These are phyloP conservation scores for Xylaria arbuscula DNA, from an alignment of 2,329 filamentous ascomycete species.

Conservation along the genomic window DNA sequence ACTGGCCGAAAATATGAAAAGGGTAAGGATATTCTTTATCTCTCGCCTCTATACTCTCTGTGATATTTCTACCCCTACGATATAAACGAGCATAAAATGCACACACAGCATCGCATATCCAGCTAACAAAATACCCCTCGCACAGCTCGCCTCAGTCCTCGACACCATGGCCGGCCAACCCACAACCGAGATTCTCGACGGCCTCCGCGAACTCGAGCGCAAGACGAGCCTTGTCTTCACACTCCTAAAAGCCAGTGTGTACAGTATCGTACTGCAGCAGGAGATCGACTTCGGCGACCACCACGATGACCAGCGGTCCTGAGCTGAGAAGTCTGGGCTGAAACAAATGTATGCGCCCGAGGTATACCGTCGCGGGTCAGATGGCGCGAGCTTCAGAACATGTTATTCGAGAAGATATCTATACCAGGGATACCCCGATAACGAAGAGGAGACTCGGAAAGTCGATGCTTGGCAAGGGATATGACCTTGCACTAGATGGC, in stretches of 20 bases:
- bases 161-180: slow-evolving; percentile 75
- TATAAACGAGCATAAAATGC: not conserved
- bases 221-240: slow-evolving; percentile 97
- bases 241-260: slow-evolving; percentile 95
- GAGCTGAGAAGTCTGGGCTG: not conserved
- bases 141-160: slow-evolving; percentile 68
- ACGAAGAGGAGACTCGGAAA: not conserved
- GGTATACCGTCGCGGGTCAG: too few species aligned
- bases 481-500: not conserved
- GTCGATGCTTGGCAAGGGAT: not conserved
- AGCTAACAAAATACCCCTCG: not conserved
- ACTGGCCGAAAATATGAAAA: slow-evolving; percentile 89
- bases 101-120: not conserved
- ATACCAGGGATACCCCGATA: not conserved
- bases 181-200: slow-evolving; percentile 85
- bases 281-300: slow-evolving; percentile 80
- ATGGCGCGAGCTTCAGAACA: not conserved
- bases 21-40: slow-evolving; percentile 61
- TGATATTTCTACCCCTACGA: not conserved
- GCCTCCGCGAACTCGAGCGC: slow-evolving; percentile 86
- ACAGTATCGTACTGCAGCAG: slow-evolving; percentile 98
- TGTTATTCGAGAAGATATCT: not conserved
- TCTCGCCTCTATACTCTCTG: not conserved
- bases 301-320: slow-evolving; percentile 46
- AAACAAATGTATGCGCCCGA: not conserved